Conservation (phyloP, 495 filamentous ascomycete genomes). For the Penicillium lagena region DNA sequence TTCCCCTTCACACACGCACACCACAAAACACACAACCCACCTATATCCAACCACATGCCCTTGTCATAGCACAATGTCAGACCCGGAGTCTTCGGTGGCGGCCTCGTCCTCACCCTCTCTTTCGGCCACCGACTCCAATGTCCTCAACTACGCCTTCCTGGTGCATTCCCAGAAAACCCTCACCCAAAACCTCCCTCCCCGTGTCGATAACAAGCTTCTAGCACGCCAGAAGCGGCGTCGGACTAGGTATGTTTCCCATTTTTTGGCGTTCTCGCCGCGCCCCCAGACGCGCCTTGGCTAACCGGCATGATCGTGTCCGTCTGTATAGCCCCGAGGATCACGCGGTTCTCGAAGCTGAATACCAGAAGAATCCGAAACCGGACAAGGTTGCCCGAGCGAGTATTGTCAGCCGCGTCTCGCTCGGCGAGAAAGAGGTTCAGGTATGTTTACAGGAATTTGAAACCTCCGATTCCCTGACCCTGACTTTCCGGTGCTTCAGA, state of each 20-base stretch:
- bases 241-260: conserved; percentile 44
- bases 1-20: neutral
- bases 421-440: conserved; percentile 98
- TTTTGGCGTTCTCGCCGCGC: neutral
- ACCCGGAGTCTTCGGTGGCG: conserved; percentile 27
- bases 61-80: conserved; percentile 27
- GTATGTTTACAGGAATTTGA: conserved; percentile 51
- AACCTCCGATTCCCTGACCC: conserved; percentile 12
- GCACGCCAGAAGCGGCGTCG: conserved; percentile 63
- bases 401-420: conserved; percentile 75
- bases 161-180: conserved; percentile 63
- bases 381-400: conserved; percentile 82
- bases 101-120: conserved; percentile 32
- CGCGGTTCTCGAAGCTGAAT: conserved; percentile 82
- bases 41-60: conserved; percentile 9
- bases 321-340: conserved; percentile 76
- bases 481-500: conserved; percentile 45
- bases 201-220: conserved; percentile 61
- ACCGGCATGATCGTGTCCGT: too few species aligned
- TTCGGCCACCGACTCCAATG: conserved; percentile 28
- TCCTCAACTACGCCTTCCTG: conserved; percentile 55
- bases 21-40: too few species aligned
- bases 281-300: neutral
- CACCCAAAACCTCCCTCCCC: conserved; percentile 53
- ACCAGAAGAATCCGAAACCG: conserved; percentile 78